These are phyloP conservation scores for Fusarium piperis DNA, from an alignment of 2,329 filamentous ascomycete genomes.

Conservation along the genomic window DNA sequence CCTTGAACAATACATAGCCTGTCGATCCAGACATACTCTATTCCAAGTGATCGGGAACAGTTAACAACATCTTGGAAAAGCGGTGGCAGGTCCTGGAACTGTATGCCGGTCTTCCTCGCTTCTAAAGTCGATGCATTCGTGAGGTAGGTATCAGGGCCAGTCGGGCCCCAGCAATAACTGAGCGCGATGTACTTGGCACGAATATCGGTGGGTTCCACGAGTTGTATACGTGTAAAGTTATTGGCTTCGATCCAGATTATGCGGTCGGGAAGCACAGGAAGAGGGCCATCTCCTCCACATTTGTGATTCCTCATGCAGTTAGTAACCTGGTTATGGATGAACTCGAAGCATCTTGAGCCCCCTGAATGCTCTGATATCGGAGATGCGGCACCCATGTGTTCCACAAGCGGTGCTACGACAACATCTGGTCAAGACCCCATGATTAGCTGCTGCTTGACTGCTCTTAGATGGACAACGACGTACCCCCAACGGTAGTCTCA, in stretches of 20 bases:
- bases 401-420: neutral
- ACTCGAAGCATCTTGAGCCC: neutral
- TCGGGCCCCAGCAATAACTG: neutral
- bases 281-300: neutral
- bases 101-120: neutral
- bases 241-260: neutral
- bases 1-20: neutral
- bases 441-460: neutral
- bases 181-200: neutral
- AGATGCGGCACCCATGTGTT: neutral
- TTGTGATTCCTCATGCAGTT: neutral
- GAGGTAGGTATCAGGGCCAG: neutral
- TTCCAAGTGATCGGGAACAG: neutral
- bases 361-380: neutral
- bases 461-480: neutral
- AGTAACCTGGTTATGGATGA: neutral
- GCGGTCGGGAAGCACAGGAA: neutral
- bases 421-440: neutral
- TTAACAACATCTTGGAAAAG: neutral
- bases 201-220: neutral
- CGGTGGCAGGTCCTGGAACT: neutral
- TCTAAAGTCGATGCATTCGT: neutral
- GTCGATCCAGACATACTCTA: neutral
- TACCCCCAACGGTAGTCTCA: neutral
- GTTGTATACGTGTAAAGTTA: neutral